Evolutionary conservation across 2,329 filamentous ascomycete genomes (phyloP), one percentile per base, ranked within the genome.

Genomic region (Pyrenochaeta sp.): DNA sequence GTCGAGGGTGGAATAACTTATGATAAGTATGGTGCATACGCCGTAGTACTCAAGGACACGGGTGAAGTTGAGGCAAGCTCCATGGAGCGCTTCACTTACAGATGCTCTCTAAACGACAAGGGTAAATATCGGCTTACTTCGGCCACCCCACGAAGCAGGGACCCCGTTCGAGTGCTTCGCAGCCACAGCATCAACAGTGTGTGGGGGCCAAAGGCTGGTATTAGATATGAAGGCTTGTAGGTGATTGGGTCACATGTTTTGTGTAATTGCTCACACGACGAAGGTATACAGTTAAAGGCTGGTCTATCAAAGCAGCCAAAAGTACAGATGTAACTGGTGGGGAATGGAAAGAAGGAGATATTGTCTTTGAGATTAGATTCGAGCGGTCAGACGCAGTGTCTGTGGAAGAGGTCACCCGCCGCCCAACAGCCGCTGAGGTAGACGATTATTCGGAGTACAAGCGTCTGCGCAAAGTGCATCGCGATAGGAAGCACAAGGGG

Each of bases 361-460:
- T 76, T 15, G 49, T 74, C 0, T 81, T 75, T 54, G 72, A 66
- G 33, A 70, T 82, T 46, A 66, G 58, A 5, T 74, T 81, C 49
- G 67, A 73, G 39, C 71, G 79, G 9, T 61, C 68, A 0, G 71
- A 75, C 41, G 59, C 27, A 43, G 52, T 56, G 44, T 75, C 71
- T 10, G 73, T 79, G 64, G 67, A 72, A 7, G 61, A 71, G 9
- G 73, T 80, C 5, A 56, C 76, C 17, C 64, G 64, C 35, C 74
- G 74, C 27, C 80, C 80, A 0, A 73, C 68, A 12, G 68, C 77
- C 1, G 76, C 76, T 36, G 80, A 82, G 49, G 56, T 80, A 5
- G 80, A 82, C 53, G 80, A 82, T 47, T 82, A 81, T 50, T 57
- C 61, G 4, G 79, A 81, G 45, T 82, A 80, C 67, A 82, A 82